Conservation (phyloP, 2,329 filamentous ascomycete species). For the Colletotrichum gloeosporioides region DNA sequence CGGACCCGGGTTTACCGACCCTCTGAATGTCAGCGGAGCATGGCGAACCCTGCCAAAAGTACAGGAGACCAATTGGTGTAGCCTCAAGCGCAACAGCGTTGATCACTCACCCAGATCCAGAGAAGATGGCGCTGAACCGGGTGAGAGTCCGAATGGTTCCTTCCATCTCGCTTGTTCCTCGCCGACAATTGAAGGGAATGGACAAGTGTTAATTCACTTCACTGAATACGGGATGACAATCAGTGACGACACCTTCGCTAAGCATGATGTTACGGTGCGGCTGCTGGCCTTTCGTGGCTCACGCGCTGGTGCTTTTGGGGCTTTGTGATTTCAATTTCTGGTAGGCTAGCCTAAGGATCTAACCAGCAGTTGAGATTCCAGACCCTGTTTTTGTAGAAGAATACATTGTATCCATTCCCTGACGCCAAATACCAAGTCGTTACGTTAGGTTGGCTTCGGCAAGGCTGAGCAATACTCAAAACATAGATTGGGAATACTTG, state of each 20-base stretch:
- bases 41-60: neutral
- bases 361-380: neutral
- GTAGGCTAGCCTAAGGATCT: neutral
- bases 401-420: too few relatives aligned
- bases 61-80: neutral
- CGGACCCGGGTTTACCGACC: neutral
- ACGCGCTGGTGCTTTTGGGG: neutral
- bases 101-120: neutral
- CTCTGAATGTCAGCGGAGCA: neutral
- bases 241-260: neutral
- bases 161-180: neutral
- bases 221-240: neutral
- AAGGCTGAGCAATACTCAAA: neutral
- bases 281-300: neutral
- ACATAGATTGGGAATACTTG: neutral
- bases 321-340: neutral
- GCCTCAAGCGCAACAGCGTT: neutral
- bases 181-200: neutral
- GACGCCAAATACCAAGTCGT: fast-evolving
- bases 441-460: neutral
- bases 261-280: neutral
- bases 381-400: neutral
- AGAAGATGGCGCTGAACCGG: neutral
- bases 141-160: too few relatives aligned
- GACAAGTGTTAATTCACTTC: neutral